phyloP scores from a whole-genome alignment of 495 filamentous ascomycete species.

The Bombardia bombarda region DNA sequence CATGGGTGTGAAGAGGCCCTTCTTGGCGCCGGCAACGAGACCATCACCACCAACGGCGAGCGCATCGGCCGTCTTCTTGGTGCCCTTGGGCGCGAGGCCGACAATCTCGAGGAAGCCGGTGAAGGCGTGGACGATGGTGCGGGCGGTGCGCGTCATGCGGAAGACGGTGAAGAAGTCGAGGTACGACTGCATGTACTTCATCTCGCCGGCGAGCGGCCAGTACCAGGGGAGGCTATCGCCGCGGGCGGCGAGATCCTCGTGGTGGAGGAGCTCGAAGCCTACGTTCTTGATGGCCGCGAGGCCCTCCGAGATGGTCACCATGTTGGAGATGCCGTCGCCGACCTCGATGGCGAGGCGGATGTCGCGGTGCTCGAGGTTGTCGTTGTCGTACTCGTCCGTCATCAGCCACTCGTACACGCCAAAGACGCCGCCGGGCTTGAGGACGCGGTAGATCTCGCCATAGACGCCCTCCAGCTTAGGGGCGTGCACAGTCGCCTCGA shows the following conservation, averaged over 20 bases:
- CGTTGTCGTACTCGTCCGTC: constrained; percentile 91
- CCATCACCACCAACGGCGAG: constrained; percentile 77
- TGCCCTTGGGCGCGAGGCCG: constrained; percentile 70
- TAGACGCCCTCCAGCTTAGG: constrained; percentile 94
- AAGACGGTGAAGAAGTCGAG: constrained; percentile 79
- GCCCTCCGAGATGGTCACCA: constrained; percentile 83
- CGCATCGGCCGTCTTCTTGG: constrained; percentile 92
- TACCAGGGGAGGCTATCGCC: constrained; percentile 82
- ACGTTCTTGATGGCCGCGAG: constrained; percentile 78
- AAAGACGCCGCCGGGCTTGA: constrained; percentile 94
- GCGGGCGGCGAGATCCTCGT: constrained; percentile 87
- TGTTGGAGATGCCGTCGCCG: constrained; percentile 96
- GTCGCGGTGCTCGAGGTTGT: constrained; percentile 77
- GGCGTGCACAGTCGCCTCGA: constrained; percentile 95
- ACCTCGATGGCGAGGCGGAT: constrained; percentile 94
- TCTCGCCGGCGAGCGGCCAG: constrained; percentile 75
- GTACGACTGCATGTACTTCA: constrained; percentile 72
- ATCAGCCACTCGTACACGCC: constrained; percentile 99
- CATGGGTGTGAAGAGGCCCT: constrained; percentile 97
- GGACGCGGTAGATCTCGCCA: constrained; percentile 84
- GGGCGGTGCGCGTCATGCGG: constrained; percentile 84
- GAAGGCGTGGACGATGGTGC: constrained; percentile 67
- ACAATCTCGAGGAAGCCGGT: constrained; percentile 71
- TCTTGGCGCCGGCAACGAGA: constrained; percentile 81
- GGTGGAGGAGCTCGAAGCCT: constrained; percentile 75